These are phyloP conservation scores for Nitzschia sp. DNA, from an alignment of 108 stramenopile species.

Conservation along the genomic window DNA sequence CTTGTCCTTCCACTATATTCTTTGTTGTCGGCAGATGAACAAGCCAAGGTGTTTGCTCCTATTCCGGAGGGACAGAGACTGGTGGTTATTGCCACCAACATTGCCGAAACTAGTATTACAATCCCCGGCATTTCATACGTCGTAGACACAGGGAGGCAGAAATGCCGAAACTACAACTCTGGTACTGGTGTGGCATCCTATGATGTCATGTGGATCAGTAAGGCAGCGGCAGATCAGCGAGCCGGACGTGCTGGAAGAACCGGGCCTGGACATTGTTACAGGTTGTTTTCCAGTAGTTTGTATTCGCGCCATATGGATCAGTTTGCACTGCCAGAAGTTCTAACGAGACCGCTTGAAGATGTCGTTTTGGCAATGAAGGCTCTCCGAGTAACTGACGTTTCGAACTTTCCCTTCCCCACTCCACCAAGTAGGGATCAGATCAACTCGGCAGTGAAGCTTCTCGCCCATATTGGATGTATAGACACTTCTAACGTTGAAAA, in stretches of 20 bases:
- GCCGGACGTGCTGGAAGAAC: conserved; percentile 96
- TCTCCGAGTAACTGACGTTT: conserved; percentile 74
- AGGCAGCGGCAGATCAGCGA: conserved; percentile 96
- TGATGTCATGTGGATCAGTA: conserved; percentile 95
- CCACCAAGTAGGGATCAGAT: conserved; percentile 71
- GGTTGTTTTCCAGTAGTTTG: conserved; percentile 90
- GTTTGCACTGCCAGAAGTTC: conserved; percentile 84
- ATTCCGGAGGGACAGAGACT: conserved; percentile 86
- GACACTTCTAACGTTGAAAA: conserved; percentile 61
- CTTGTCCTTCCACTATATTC: conserved; percentile 92
- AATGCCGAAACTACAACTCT: conserved; percentile 84
- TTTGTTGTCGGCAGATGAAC: conserved; percentile 87
- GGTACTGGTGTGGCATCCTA: conserved; percentile 85
- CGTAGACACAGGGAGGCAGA: conserved; percentile 96
- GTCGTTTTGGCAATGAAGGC: conserved; percentile 90
- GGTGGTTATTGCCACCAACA: conserved; percentile 96
- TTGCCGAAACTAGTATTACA: conserved; percentile 94
- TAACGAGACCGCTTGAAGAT: conserved; percentile 83
- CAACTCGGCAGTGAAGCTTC: conserved; percentile 64
- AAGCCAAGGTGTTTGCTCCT: conserved; percentile 88
- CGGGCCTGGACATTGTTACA: conserved; percentile 96
- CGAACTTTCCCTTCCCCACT: conserved; percentile 71
- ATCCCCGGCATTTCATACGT: conserved; percentile 89
- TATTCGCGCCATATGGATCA: conserved; percentile 85
- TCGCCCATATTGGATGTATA: conserved; percentile 80